A percentile compares a stretch with the other conserved stretches of the same genome.
These are phyloP conservation scores for Penicillium nucicola DNA, from an alignment of 495 filamentous ascomycete species.

Conservation along the genomic window DNA sequence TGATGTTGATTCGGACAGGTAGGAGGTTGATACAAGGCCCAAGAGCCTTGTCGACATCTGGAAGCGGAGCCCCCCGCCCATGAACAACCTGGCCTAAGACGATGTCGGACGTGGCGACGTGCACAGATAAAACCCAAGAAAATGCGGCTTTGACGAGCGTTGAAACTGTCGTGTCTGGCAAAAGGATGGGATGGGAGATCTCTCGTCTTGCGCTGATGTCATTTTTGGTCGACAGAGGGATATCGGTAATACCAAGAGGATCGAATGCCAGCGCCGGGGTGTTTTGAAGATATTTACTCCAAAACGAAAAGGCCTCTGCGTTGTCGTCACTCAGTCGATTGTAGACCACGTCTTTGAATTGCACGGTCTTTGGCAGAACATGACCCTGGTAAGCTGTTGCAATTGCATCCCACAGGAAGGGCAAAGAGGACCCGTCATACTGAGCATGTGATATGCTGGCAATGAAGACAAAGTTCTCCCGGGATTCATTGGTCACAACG, in stretches of 20 bases:
- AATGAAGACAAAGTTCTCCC: constrained; percentile 23
- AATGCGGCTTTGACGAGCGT: constrained; percentile 44
- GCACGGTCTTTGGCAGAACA: constrained; percentile 21
- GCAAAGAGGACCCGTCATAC: constrained; percentile 60
- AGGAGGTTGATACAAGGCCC: constrained; percentile 50
- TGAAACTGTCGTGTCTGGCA: constrained; percentile 33
- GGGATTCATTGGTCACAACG: neutral
- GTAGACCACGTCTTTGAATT: constrained; percentile 55
- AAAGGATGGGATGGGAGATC: neutral
- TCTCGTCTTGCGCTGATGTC: neutral
- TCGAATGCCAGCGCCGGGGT: constrained; percentile 11
- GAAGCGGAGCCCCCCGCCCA: constrained; percentile 45
- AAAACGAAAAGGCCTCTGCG: constrained; percentile 4
- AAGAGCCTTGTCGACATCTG: constrained; percentile 38
- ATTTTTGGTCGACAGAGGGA: neutral
- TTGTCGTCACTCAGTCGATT: constrained; percentile 8
- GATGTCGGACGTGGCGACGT: constrained; percentile 32
- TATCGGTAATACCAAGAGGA: neutral
- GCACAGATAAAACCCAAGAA: constrained; percentile 32
- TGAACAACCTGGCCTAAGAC: constrained; percentile 41
- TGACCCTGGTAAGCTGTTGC: constrained; percentile 36
- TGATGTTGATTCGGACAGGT: constrained; percentile 41
- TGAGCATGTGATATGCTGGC: constrained; percentile 61
- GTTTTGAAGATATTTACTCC: constrained; percentile 20
- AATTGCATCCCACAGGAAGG: constrained; percentile 45